These are phyloP conservation scores for Oryza longistaminata DNA, from an alignment of 176 grass and related monocot species.

Conservation along the genomic window DNA sequence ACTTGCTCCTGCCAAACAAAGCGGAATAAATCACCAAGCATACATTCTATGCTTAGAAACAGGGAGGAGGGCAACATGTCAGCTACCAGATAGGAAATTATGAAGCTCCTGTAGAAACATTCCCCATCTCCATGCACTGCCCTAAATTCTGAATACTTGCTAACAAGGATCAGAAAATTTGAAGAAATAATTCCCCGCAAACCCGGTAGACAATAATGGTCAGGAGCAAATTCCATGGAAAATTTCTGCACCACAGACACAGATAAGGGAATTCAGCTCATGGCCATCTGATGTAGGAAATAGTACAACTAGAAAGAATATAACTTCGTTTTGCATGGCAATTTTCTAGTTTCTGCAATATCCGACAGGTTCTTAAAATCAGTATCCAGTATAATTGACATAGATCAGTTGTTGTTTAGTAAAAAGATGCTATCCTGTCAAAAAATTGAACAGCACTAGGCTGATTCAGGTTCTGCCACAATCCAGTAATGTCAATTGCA, in stretches of 20 bases:
- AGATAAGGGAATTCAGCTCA: slow-evolving; percentile 16
- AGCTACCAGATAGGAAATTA: slow-evolving; percentile 51
- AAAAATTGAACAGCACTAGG: neutral
- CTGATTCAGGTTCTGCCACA: neutral
- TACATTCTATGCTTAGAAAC: slow-evolving; percentile 20
- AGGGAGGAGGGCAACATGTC: neutral
- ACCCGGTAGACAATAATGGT: neutral
- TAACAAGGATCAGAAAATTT: neutral
- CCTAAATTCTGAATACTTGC: slow-evolving; percentile 26
- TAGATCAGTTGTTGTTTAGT: slow-evolving; percentile 10
- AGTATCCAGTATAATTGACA: slow-evolving; percentile 6
- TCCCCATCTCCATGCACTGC: slow-evolving; percentile 39
- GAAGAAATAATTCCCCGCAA: neutral
- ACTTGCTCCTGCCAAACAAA: slow-evolving; percentile 44
- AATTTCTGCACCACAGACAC: slow-evolving; percentile 27
- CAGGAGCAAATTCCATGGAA: neutral
- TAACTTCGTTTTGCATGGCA: neutral
- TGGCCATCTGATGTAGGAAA: slow-evolving; percentile 1
- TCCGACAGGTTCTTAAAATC: slow-evolving; percentile 25
- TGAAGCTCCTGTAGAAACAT: slow-evolving; percentile 61
- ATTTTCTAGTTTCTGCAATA: neutral
- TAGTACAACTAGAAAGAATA: slow-evolving; percentile 1
- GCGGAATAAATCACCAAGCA: slow-evolving; percentile 21
- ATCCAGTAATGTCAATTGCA: neutral
- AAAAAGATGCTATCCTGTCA: neutral